Evolutionary conservation across 257 asterid species (phyloP).

Genomic region (Knoxia roxburghii): DNA sequence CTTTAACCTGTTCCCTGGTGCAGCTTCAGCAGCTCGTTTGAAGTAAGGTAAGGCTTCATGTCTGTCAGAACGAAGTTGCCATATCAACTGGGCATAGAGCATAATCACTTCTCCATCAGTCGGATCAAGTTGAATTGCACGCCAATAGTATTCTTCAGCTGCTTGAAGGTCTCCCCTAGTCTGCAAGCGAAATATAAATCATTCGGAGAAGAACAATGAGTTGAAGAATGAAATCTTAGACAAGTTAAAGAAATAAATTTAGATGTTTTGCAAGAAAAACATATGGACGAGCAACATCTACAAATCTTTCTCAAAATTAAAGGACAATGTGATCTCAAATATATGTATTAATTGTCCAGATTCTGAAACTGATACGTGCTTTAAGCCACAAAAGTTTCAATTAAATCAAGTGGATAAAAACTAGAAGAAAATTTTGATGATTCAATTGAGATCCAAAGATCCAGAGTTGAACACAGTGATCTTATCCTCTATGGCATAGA

Average conservation of each 20-base stretch:
- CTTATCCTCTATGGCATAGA: neutral
- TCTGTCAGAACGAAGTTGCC: conserved; percentile 61
- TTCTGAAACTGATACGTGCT: neutral
- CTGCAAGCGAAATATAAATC: conserved; percentile 27
- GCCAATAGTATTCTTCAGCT: conserved; percentile 65
- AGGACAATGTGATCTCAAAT: neutral
- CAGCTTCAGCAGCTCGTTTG: conserved; percentile 56
- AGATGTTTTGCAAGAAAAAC: neutral
- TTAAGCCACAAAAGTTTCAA: neutral
- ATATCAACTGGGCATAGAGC: conserved; percentile 54
- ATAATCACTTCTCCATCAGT: conserved; percentile 52
- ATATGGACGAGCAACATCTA: neutral
- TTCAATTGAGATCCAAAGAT: neutral
- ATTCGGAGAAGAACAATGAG: neutral
- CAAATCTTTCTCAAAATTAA: neutral
- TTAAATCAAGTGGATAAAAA: neutral
- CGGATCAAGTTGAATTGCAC: conserved; percentile 60
- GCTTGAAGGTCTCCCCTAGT: conserved; percentile 57
- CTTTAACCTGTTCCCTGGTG: conserved; percentile 66
- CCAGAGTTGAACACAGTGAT: neutral
- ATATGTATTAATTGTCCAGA: neutral
- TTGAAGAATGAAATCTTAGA: neutral
- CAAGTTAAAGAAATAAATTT: neutral
- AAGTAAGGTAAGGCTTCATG: conserved; percentile 53
- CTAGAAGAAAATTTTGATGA: neutral